phyloP scores from a whole-genome alignment of 2,329 filamentous ascomycete genomes.

The Aaosphaeria arxii region DNA sequence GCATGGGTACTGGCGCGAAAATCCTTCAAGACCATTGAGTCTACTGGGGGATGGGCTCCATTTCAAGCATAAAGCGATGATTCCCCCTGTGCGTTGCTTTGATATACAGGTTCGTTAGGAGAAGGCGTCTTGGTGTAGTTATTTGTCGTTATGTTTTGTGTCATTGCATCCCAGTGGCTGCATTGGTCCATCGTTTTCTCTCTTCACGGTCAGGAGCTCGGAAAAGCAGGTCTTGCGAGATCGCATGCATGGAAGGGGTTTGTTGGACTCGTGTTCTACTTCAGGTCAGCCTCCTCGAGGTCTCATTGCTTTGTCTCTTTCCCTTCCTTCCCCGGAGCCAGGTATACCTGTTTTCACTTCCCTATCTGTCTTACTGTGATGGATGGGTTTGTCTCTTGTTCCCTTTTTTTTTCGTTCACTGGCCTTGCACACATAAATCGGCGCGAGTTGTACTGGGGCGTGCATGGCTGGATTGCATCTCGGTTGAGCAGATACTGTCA shows the following conservation, averaged over 20 bases:
- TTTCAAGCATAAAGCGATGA: conserved; percentile 45
- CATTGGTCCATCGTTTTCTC: conserved; percentile 9
- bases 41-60: conserved; percentile 32
- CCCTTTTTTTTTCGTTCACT: conserved; percentile 6
- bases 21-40: conserved; percentile 29
- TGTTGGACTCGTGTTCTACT: too few relatives aligned
- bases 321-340: conserved; percentile 9
- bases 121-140: conserved; percentile 25
- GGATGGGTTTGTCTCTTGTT: conserved; percentile 8
- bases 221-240: conserved; percentile 11
- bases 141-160: conserved; percentile 3
- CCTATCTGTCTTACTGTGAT: conserved; percentile 10
- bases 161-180: conserved; percentile 8
- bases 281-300: too few relatives aligned
- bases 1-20: conserved; percentile 41
- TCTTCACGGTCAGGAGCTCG: conserved; percentile 5
- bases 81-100: conserved; percentile 41
- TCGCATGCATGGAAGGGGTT: conserved; percentile 7
- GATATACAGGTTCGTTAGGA: conserved; percentile 23
- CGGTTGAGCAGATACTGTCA: conserved; percentile 16
- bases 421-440: conserved; percentile 26
- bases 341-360: background rate
- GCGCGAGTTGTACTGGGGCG: conserved; percentile 22
- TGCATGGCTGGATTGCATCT: conserved; percentile 22
- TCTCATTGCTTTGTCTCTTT: conserved; percentile 9